These are phyloP conservation scores for Alternaria viburni DNA, from an alignment of 2,329 filamentous ascomycete species.

Conservation along the genomic window DNA sequence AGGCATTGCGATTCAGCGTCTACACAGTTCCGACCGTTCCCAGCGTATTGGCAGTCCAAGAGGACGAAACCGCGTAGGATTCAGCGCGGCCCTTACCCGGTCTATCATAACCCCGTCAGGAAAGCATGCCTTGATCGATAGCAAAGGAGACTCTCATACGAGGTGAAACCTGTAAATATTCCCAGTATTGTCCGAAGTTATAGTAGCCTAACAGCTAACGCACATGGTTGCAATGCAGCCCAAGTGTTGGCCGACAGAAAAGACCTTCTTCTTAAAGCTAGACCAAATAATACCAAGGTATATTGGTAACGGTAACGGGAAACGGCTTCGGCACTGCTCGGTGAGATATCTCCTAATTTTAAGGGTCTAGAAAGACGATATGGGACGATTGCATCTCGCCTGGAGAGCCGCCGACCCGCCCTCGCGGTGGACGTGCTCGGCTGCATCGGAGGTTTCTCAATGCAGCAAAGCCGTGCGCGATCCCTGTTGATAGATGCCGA, in stretches of 20 bases:
- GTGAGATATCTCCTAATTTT: background rate
- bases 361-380: background rate
- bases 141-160: background rate
- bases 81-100: background rate
- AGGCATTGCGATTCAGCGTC: background rate
- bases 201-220: background rate
- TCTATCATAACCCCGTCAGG: background rate
- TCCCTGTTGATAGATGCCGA: background rate
- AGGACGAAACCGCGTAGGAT: background rate
- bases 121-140: background rate
- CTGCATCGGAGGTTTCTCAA: background rate
- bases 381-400: background rate
- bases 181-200: background rate
- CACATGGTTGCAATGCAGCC: background rate
- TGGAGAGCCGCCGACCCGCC: conserved; percentile 5
- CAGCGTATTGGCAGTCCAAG: background rate
- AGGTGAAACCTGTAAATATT: background rate
- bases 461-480: background rate
- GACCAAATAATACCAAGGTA: background rate
- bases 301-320: background rate
- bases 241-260: background rate
- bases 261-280: background rate
- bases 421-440: background rate
- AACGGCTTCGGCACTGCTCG: background rate
- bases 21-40: background rate